Conservation (phyloP, 805 yeast species). For the Priceomyces fermenticarens region DNA sequence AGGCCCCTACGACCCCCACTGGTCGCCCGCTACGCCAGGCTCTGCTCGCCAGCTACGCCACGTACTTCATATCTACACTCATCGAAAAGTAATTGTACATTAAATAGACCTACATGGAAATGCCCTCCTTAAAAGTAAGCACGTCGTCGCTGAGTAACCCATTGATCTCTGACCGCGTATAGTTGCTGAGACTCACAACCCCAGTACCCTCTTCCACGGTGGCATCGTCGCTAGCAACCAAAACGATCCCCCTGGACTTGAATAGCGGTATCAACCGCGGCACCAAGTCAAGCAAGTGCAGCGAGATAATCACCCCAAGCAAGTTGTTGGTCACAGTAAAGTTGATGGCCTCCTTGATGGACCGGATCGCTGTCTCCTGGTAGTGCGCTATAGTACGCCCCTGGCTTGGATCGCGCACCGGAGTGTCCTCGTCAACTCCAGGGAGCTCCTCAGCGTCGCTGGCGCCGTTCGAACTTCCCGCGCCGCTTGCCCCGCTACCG, state of each 20-base stretch:
- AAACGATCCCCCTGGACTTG: conserved; percentile 74
- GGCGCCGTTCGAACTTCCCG: conserved; percentile 2
- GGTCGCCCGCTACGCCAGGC: too few relatives aligned
- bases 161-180: conserved; percentile 51
- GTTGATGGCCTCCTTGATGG: conserved; percentile 76
- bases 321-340: conserved; percentile 82
- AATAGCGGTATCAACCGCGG: conserved; percentile 75
- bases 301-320: conserved; percentile 78
- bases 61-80: too few relatives aligned
- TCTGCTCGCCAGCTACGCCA: too few relatives aligned
- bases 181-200: conserved; percentile 29
- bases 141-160: conserved; percentile 65
- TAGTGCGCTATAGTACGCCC: conserved; percentile 21
- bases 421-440: background rate
- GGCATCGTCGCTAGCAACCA: conserved; percentile 64
- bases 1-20: too few relatives aligned
- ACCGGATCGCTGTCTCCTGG: conserved; percentile 50
- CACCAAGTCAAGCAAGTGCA: conserved; percentile 64
- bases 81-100: background rate
- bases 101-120: conserved; percentile 23
- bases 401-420: conserved; percentile 5
- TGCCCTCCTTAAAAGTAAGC: conserved; percentile 62
- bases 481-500: too few relatives aligned
- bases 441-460: background rate
- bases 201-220: conserved; percentile 16